phyloP scores from a whole-genome alignment of 2,329 filamentous ascomycete species.

The Capronia americana region DNA sequence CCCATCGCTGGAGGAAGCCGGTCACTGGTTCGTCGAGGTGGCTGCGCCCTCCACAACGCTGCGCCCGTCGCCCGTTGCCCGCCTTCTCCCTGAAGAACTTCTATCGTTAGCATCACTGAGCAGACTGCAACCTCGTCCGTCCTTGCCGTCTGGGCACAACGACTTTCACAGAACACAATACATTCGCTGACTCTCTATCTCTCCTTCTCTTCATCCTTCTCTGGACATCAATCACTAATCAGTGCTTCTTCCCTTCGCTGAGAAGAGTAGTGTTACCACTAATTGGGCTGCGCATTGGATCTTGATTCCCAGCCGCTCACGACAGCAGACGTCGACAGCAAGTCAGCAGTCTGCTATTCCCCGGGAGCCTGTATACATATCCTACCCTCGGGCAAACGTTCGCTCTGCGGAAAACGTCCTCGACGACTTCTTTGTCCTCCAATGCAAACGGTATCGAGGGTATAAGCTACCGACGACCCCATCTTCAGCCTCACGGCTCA shows the following conservation, averaged over 20 bases:
- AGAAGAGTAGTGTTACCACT: background rate
- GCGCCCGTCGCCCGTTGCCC: background rate
- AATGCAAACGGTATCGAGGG: slow-evolving; percentile 16
- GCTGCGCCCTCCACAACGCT: slow-evolving; percentile 17
- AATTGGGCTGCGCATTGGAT: background rate
- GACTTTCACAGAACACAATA: background rate
- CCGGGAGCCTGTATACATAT: background rate
- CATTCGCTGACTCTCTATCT: slow-evolving; percentile 10
- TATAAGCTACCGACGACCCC: slow-evolving; percentile 3
- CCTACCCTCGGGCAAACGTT: background rate
- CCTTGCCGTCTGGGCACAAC: slow-evolving; percentile 16
- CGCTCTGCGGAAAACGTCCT: background rate
- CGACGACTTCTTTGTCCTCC: background rate
- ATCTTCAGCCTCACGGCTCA: slow-evolving; percentile 3
- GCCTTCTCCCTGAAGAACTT: slow-evolving; percentile 11
- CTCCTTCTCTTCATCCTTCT: slow-evolving; percentile 8
- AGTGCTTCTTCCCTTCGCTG: background rate
- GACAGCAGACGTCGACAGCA: background rate
- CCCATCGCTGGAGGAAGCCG: background rate
- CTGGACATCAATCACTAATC: slow-evolving; percentile 2
- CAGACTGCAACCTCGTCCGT: slow-evolving; percentile 15
- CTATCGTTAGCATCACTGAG: background rate
- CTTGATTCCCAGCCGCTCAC: background rate
- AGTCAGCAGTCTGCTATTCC: background rate
- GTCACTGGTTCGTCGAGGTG: slow-evolving; percentile 4